These are phyloP conservation scores for Lycium barbarum DNA, from an alignment of 257 asterid species.

Conservation along the genomic window DNA sequence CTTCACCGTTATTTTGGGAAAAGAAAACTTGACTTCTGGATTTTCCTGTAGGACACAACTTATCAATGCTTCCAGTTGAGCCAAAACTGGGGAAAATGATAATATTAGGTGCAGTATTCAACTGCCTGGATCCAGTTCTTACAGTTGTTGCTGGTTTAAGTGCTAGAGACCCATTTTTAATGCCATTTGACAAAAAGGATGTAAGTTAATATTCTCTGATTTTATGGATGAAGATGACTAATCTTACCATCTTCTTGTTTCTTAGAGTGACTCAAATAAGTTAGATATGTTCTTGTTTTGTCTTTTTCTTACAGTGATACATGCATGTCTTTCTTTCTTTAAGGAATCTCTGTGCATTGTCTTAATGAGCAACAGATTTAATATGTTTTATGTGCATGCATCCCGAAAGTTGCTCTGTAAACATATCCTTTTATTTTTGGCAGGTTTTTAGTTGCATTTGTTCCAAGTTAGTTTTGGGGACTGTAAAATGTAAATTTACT, in stretches of 20 bases:
- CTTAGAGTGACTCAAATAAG: not conserved
- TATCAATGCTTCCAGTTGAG: slow-evolving; percentile 95
- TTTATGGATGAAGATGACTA: slow-evolving; percentile 24
- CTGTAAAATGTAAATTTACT: not conserved
- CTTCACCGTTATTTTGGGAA: slow-evolving; percentile 28
- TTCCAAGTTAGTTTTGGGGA: slow-evolving; percentile 22
- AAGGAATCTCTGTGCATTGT: not conserved
- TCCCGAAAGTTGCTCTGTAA: slow-evolving; percentile 18
- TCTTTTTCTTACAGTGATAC: not conserved
- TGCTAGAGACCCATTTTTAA: slow-evolving; percentile 88
- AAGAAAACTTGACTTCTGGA: slow-evolving; percentile 23
- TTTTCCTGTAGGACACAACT: slow-evolving; percentile 67
- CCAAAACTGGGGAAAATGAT: slow-evolving; percentile 99
- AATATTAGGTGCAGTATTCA: slow-evolving; percentile 71
- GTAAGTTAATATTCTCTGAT: slow-evolving; percentile 56
- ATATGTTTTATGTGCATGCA: slow-evolving; percentile 7
- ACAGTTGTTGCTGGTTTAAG: slow-evolving; percentile 94
- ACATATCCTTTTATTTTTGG: not conserved
- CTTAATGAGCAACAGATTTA: not conserved
- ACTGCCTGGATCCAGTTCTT: slow-evolving; percentile 86
- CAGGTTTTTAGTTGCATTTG: slow-evolving; percentile 16
- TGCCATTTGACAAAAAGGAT: slow-evolving; percentile 94
- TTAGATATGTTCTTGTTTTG: not conserved
- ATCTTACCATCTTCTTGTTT: slow-evolving; percentile 25
- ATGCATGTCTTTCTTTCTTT: not conserved